phyloP scores from a whole-genome alignment of 2,329 filamentous ascomycete genomes.

The Plenodomus biglobosus region DNA sequence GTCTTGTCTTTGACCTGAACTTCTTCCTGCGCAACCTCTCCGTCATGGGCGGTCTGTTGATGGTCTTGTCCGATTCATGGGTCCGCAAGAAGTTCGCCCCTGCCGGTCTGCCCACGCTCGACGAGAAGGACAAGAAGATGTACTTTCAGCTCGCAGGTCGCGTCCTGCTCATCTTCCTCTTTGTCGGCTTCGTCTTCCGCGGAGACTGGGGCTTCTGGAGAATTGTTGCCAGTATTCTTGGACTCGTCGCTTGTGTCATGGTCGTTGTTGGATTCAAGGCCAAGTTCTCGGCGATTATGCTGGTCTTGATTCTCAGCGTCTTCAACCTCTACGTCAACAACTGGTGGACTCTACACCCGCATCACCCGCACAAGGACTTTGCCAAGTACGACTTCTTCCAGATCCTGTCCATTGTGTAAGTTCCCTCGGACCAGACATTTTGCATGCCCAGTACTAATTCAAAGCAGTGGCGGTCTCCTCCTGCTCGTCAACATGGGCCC shows the following conservation, averaged over 20 bases:
- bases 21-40: constrained; percentile 99
- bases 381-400: constrained; percentile 99
- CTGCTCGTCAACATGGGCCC: constrained; percentile 98
- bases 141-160: constrained; percentile 98
- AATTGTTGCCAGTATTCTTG: constrained; percentile 79
- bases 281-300: constrained; percentile 94
- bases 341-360: constrained; percentile 99
- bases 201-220: constrained; percentile 91
- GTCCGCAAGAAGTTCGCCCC: constrained; percentile 97
- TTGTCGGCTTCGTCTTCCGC: constrained; percentile 93
- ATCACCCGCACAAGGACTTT: constrained; percentile 99
- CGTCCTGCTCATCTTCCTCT: constrained; percentile 95
- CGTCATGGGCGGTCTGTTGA: constrained; percentile 93
- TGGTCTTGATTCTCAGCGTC: constrained; percentile 91
- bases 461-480: constrained; percentile 74
- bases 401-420: constrained; percentile 92
- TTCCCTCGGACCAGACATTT: constrained; percentile 16
- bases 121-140: constrained; percentile 99
- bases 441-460: background rate
- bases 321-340: constrained; percentile 99
- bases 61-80: constrained; percentile 98
- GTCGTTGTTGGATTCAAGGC: constrained; percentile 99
- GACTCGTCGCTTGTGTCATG: constrained; percentile 93
- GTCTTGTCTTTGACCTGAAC: constrained; percentile 97
- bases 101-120: constrained; percentile 86